phyloP scores from a whole-genome alignment of 306 rosid genomes.

The Acacia melanoxylon region DNA sequence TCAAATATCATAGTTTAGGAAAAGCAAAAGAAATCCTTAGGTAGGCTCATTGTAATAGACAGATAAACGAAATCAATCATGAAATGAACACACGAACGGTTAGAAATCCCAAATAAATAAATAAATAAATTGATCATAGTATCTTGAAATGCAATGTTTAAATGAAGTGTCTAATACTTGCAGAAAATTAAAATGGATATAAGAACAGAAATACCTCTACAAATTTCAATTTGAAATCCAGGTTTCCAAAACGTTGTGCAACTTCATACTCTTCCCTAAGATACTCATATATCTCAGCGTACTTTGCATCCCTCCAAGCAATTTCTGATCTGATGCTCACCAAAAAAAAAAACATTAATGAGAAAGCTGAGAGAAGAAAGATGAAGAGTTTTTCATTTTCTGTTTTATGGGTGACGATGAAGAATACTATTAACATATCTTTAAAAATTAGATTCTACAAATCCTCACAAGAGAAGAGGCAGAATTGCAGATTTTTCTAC shows the following conservation, averaged over 20 bases:
- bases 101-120: too few species aligned
- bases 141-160: constrained; percentile 19
- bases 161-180: constrained; percentile 16
- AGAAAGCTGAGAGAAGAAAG: constrained; percentile 20
- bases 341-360: constrained; percentile 14
- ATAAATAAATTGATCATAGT: not conserved
- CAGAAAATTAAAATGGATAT: not conserved
- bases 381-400: not conserved
- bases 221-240: constrained; percentile 86
- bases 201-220: constrained; percentile 65
- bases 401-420: not conserved
- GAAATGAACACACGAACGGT: not conserved
- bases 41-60: not conserved
- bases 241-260: constrained; percentile 91
- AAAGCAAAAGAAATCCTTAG: not conserved
- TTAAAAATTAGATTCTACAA: constrained; percentile 8
- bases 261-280: constrained; percentile 91
- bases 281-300: constrained; percentile 86
- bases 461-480: not conserved
- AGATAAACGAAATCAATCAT: not conserved
- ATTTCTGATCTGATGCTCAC: constrained; percentile 77
- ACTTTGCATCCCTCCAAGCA: constrained; percentile 97
- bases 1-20: not conserved
- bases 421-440: not conserved
- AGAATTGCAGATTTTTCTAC: constrained; percentile 8